Base-by-base conservation (phyloP, 805 yeast genomes). In the Cyberlindnera euphorbiae region DNA sequence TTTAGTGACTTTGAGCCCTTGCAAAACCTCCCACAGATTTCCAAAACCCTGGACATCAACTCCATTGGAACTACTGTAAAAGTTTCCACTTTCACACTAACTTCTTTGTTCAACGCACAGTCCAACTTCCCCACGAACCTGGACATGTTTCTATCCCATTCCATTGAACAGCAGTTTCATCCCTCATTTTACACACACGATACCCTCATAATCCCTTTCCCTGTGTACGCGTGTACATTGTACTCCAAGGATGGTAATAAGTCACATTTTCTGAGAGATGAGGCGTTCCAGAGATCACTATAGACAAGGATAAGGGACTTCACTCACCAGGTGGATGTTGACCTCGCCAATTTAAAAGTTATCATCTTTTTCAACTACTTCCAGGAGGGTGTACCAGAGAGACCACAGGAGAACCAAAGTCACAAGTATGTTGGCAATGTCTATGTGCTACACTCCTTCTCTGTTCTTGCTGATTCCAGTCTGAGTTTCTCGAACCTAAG, bases 341-440 rank as follows among this genome's bases (percentile, higher is more conserved):
- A 46, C 28, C 22, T 48, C 9, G 30, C 38, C 17, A 39, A 44
- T 14, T 30, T 52, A 28, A 47, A 45, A 15, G 34, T 53, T 12
- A 29, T 49, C 12, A 42, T 53, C 16, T 17, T 45, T 4, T 43
- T 48, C 35, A 47, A 45, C 32, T 45, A 33, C 23, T 49, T 39
- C 31, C 53, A 51, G 25, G 55, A 50, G 29, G 53, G 53, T 19
- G 38, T 39, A 5, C 49, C 55, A 1, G 46, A 46, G 8, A 45
- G 47, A 32, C 53, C 50, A 8, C 48, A 47, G 27, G 55, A 51
- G 25, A 36, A 48, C 29, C 53, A 46, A 23, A 24, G 44, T 5
- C 50, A 46, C 26, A 53, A 47, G 28, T 53, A 51, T 23, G 55
- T 53, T 14, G 58, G 56, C 4, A 53, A 52, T 18, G 33, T 52